Evolutionary conservation across 2,329 filamentous ascomycete genomes (phyloP), one percentile per base, ranked within the genome.

Genomic region (Davidsoniella eucalypti): DNA sequence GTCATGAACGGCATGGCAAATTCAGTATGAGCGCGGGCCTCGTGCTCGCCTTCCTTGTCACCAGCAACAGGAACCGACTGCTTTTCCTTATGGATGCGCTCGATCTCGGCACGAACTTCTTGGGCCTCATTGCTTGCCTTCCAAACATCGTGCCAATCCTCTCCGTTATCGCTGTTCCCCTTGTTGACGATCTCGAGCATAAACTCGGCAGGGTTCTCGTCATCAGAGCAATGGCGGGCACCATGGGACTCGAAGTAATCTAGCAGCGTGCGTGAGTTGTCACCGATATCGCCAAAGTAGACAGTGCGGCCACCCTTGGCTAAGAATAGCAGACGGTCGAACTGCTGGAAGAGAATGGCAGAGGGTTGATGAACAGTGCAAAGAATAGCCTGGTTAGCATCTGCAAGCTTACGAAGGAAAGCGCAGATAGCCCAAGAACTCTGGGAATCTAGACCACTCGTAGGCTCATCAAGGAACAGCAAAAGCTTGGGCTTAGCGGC

Each of bases 161-260:
- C 54, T 5, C 65, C 65, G 3, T 61, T 50, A 14, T 59, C 57
- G 55, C 68, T 70, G 3, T 54, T 56, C 0, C 64, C 64, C 7
- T 64, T 61, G 50, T 69, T 69, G 48, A 69, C 67, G 14, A 71
- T 62, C 55, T 75, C 69, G 5, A 87, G 70, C 76, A 87, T 85
- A 66, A 77, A 87, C 63, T 87, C 83, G 1, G 83, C 83, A 0
- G 83, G 82, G 56, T 87, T 87, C 54, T 82, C 80, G 1, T 76
- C 70, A 2, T 70, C 62, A 7, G 67, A 69, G 52, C 82, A 83
- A 43, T 66, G 63, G 2, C 74, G 67, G 1, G 75, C 79, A 4
- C 82, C 82, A 50, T 82, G 74, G 9, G 62, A 58, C 58, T 80
- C 75, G 52, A 88, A 87, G 61, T 82, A 82, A 39, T 68, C 64